Evolutionary conservation across 306 rosid species (phyloP), one percentile per base, ranked within the genome.

Genomic region (Oemleria cerasiformis): DNA sequence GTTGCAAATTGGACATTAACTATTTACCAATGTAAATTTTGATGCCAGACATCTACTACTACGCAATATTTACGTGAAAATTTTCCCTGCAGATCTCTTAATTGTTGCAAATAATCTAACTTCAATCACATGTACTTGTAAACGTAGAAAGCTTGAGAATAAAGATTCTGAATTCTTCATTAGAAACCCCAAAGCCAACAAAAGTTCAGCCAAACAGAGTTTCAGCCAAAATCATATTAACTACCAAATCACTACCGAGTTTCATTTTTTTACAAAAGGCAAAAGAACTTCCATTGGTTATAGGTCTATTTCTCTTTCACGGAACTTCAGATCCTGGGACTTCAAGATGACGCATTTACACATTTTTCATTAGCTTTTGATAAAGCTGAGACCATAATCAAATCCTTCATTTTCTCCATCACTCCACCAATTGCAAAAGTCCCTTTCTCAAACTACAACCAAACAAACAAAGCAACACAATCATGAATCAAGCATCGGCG

Each of bases 371-470:
- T 71, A 44, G 84, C 76, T 75, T 81, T 89, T 25, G 95, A 49
- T 64, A 83, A 47, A 69, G 72, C 82, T 66, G 86, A 67, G 53
- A 82, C n/a, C 65, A 75, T 5, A 11, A 70, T 25, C 53, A 75
- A 70, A 66, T 82, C 98, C 81, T 88, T 92, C 80, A 84, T 12
- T 60, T 80, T 90, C 53, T 66, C 84, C 86, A 81, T 49, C 56
- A 70, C 71, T 58, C 80, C 91, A 45, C 77, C 15, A 48, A 79
- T 68, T 40, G 50, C 73, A 25, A 17, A 66, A 43, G 34, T 74
- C 72, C 87, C 84, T 44, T 71, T 85, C 84, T 90, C 88, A 61
- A 61, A 85, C 98, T 92, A 42, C 84, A 79, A 16, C 68, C 70
- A 73, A 75, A 58, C 49, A 75, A 17, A 30, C 56, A 14, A 65